These are phyloP conservation scores for Ceratocystis ficicola DNA, from an alignment of 2,329 filamentous ascomycete species.

Conservation along the genomic window DNA sequence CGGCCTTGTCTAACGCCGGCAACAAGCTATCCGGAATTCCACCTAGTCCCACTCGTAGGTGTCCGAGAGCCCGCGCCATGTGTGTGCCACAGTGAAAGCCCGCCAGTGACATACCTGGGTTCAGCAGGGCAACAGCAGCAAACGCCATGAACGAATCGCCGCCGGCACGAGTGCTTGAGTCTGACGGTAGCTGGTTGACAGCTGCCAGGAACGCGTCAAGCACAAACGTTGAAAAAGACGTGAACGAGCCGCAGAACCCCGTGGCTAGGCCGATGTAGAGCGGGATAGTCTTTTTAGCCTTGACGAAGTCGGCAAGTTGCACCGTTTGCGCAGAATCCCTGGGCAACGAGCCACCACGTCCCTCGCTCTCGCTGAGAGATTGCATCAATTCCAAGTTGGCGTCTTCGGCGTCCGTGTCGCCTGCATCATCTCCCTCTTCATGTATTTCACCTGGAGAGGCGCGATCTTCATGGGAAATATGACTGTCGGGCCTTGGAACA, in stretches of 20 bases:
- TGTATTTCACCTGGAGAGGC: background rate
- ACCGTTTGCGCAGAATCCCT: background rate
- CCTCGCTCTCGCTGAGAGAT: constrained; percentile 18
- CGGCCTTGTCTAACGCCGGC: constrained; percentile 48
- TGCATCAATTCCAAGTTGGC: constrained; percentile 7
- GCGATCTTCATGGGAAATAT: background rate
- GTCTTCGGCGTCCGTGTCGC: background rate
- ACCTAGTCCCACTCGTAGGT: constrained; percentile 7
- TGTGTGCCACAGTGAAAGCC: constrained; percentile 64
- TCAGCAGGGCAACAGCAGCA: constrained; percentile 60
- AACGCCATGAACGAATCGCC: constrained; percentile 78
- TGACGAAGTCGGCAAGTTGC: constrained; percentile 32
- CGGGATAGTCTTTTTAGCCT: constrained; percentile 72
- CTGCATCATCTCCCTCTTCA: background rate
- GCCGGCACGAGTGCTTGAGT: constrained; percentile 42
- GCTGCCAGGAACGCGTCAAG: constrained; percentile 68
- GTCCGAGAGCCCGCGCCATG: constrained; percentile 54
- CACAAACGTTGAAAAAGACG: constrained; percentile 78
- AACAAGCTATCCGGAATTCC: constrained; percentile 14
- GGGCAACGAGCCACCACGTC: background rate
- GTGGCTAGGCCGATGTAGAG: constrained; percentile 78
- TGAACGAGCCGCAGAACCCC: constrained; percentile 81
- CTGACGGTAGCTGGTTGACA: constrained; percentile 53
- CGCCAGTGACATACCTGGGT: constrained; percentile 55
- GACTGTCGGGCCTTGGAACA: background rate